These are phyloP conservation scores for Trichoderma atrobrunneum DNA, from an alignment of 2,329 filamentous ascomycete genomes.

Conservation along the genomic window DNA sequence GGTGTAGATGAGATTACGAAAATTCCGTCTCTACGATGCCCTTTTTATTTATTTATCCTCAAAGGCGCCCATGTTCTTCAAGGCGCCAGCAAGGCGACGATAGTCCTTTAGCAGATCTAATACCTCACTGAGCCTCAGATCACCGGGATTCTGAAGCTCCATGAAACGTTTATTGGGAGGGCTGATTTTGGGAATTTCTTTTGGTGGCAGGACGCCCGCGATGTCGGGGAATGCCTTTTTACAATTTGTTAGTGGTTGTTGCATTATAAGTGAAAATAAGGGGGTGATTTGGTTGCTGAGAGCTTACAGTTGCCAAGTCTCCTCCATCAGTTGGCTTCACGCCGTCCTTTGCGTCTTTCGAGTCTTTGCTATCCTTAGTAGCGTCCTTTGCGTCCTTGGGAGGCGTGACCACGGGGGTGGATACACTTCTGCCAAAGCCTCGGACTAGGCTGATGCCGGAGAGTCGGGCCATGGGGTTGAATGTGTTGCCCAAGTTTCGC, in stretches of 20 bases:
- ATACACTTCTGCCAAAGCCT: constrained; percentile 63
- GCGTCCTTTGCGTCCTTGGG: constrained; percentile 1
- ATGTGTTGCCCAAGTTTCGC: constrained; percentile 72
- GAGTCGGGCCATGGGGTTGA: constrained; percentile 80
- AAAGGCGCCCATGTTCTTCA: constrained; percentile 63
- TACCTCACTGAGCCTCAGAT: constrained; percentile 72
- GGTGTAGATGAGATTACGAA: background rate
- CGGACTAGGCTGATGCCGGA: constrained; percentile 71
- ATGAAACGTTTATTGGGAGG: constrained; percentile 72
- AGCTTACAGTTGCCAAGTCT: constrained; percentile 56
- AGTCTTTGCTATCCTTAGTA: background rate
- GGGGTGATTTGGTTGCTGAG: background rate
- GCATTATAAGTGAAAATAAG: background rate
- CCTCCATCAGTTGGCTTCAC: constrained; percentile 48
- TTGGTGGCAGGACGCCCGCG: constrained; percentile 53
- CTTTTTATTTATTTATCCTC: constrained; percentile 37
- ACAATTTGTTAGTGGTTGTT: background rate
- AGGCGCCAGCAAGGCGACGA: constrained; percentile 62
- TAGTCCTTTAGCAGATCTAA: constrained; percentile 71
- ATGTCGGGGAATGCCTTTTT: constrained; percentile 60
- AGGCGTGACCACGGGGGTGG: constrained; percentile 37
- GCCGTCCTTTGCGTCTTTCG: constrained; percentile 40
- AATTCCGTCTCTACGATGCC: background rate
- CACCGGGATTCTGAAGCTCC: constrained; percentile 65
- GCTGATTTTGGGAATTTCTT: constrained; percentile 53